Base-by-base conservation (phyloP, 202 grass and related monocot genomes). In the Hordeum pubiflorum region DNA sequence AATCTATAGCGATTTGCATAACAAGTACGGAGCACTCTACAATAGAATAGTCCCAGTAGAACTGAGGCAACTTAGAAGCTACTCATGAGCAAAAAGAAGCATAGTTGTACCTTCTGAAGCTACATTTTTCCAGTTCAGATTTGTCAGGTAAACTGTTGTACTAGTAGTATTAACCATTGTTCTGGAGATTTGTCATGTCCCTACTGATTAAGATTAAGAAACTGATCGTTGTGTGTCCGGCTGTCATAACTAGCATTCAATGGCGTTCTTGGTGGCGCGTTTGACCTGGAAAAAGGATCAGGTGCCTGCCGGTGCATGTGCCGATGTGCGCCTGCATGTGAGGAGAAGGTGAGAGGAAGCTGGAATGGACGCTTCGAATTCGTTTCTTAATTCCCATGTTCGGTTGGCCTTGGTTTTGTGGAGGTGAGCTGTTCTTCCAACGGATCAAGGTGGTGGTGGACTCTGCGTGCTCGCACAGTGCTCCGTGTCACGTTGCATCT, bases 51-150 rank as follows among this genome's bases (percentile, higher is more conserved):
- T 39, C 37, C 2, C 41, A 88, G 14, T 21, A 65, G 23, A n/a
- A 59, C n/a, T 60, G 31, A 18, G 26, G 13, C 15, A 82, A 82
- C 87, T 82, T 89, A 52, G 87, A 89, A 89, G 79, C 40, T 69
- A 86, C 83, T 86, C 79, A 27, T 58, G 41, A 38, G 4, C 38
- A 26, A 72, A 63, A 81, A 29, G 50, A 46, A 86, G 9, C 37
- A 63, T 41, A 31, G 23, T 57, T 82, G 33, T 34, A 38, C 37
- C 8, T 37, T 34, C 7, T 37, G 9, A 37, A 66, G 32, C 24
- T 44, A 21, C 37, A 41, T 0, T 4, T 69, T 69, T 3, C 9
- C 36, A 68, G 33, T 60, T 58, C 46, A 21, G 37, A 74, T 75
- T 46, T 67, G 80, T 10, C 31, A 40, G 14, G 34, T 22, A 56